Percentiles rank a stretch among this genome's conserved stretches.
Evolutionary conservation across 371 early-diverging fungal genomes (phyloP).

Genomic region (Chytridiales sp.): DNA sequence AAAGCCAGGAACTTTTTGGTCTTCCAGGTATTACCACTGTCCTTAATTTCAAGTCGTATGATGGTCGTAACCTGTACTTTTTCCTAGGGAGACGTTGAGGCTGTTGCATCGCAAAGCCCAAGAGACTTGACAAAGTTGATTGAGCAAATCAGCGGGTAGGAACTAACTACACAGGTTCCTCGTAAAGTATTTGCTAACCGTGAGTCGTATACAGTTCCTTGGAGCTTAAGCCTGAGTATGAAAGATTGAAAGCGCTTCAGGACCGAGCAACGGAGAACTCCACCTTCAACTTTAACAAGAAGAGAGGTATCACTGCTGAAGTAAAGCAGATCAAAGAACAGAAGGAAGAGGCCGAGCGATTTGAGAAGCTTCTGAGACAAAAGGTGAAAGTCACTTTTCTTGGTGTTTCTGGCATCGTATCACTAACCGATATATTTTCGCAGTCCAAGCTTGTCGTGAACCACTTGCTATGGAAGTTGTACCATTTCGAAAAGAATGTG

Average conservation of each 20-base stretch:
- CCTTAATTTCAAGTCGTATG: background rate
- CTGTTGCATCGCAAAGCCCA: slow-evolving; percentile 94
- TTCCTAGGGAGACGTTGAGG: slow-evolving; percentile 96
- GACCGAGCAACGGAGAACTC: slow-evolving; percentile 87
- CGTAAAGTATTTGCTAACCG: background rate
- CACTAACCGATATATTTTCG: background rate
- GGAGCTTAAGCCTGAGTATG: slow-evolving; percentile 87
- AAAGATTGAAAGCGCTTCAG: slow-evolving; percentile 74
- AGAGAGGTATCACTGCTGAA: slow-evolving; percentile 82
- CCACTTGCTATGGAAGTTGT: slow-evolving; percentile 85
- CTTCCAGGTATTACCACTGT: slow-evolving; percentile 73
- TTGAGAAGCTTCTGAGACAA: slow-evolving; percentile 65
- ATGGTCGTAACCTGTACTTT: too few relatives aligned
- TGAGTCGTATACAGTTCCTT: slow-evolving; percentile 58
- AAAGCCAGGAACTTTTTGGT: slow-evolving; percentile 98
- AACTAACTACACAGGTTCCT: background rate
- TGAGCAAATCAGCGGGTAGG: slow-evolving; percentile 92
- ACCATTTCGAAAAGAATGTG: slow-evolving; percentile 64
- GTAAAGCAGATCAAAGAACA: slow-evolving; percentile 90
- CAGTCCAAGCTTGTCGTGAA: slow-evolving; percentile 59
- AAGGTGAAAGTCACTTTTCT: slow-evolving; percentile 35
- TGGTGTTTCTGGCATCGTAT: background rate
- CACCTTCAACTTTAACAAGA: slow-evolving; percentile 82
- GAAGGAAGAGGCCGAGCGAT: slow-evolving; percentile 85
- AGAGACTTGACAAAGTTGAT: slow-evolving; percentile 91